Conservation (phyloP, 495 filamentous ascomycete species). For the Podospora australis region DNA sequence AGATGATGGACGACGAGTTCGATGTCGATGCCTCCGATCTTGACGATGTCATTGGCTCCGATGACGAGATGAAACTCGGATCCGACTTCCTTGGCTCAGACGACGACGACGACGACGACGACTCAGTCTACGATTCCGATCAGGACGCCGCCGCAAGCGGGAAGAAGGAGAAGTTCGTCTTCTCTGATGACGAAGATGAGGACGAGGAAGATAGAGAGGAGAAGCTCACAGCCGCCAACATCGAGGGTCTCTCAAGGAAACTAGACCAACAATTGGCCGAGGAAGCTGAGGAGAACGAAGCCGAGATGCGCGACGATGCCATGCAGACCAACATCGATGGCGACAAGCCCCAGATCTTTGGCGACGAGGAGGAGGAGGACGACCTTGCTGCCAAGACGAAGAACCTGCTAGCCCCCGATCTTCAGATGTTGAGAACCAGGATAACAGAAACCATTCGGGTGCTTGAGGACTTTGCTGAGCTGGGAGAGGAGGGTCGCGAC, state of each 20-base stretch:
- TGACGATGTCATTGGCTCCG: neutral
- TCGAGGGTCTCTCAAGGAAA: constrained; percentile 79
- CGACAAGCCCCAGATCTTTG: constrained; percentile 69
- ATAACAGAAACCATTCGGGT: constrained; percentile 93
- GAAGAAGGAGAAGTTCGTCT: constrained; percentile 60
- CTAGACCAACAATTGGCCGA: constrained; percentile 64
- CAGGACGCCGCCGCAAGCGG: constrained; percentile 60
- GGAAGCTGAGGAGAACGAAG: constrained; percentile 70
- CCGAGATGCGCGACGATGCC: constrained; percentile 76
- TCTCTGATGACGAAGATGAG: constrained; percentile 93
- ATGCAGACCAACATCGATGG: constrained; percentile 91
- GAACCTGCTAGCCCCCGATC: constrained; percentile 67
- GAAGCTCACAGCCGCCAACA: constrained; percentile 90
- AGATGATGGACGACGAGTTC: constrained; percentile 43
- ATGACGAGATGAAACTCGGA: constrained; percentile 30
- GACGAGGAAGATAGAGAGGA: constrained; percentile 85
- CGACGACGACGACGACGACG: constrained; percentile 63
- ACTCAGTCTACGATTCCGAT: constrained; percentile 71
- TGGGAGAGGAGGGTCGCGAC: constrained; percentile 69
- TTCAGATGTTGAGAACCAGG: constrained; percentile 80
- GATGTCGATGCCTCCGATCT: constrained; percentile 43
- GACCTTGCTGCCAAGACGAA: constrained; percentile 40
- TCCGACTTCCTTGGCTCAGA: constrained; percentile 54
- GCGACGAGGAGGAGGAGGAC: constrained; percentile 46
- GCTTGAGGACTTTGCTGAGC: constrained; percentile 74